A percentile compares a stretch with the other conserved stretches of the same genome.
Conservation (phyloP, 257 asterid species). For the Handroanthus guayacan region DNA sequence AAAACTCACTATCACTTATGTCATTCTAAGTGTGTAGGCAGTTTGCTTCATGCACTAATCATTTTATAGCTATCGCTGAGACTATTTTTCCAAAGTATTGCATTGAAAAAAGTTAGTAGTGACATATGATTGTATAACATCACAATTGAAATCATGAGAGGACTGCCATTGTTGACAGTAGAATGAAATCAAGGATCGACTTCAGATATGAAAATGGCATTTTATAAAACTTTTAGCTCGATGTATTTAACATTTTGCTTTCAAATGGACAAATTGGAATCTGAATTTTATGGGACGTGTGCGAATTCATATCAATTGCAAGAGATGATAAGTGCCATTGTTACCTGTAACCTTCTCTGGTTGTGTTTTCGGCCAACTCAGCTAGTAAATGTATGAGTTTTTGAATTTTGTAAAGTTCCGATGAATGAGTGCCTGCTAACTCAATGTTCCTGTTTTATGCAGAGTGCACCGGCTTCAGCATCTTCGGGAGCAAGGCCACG, state of each 20-base stretch:
- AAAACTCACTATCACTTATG: neutral
- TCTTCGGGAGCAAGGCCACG: conserved; percentile 71
- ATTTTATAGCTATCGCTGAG: neutral
- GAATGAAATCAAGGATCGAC: neutral
- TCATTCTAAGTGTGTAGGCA: neutral
- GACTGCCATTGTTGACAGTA: neutral
- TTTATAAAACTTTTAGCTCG: conserved; percentile 14
- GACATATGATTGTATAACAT: neutral
- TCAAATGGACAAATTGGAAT: conserved; percentile 11
- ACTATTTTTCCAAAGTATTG: neutral
- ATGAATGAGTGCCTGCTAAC: neutral
- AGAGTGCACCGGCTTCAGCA: conserved; percentile 75
- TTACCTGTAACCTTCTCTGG: neutral
- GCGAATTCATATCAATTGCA: neutral
- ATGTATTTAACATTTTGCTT: neutral
- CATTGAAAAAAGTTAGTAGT: neutral
- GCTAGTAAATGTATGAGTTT: neutral
- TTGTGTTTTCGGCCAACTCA: neutral
- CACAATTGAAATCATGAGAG: neutral
- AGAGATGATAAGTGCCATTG: neutral
- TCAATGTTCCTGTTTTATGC: conserved; percentile 40
- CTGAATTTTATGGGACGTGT: neutral
- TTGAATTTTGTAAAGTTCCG: neutral
- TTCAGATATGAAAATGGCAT: conserved; percentile 2
- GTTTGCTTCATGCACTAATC: neutral